A percentile compares a stretch with the other conserved stretches of the same genome.
Conservation (phyloP, 345 rosid genomes). For the Psidium guajava region DNA sequence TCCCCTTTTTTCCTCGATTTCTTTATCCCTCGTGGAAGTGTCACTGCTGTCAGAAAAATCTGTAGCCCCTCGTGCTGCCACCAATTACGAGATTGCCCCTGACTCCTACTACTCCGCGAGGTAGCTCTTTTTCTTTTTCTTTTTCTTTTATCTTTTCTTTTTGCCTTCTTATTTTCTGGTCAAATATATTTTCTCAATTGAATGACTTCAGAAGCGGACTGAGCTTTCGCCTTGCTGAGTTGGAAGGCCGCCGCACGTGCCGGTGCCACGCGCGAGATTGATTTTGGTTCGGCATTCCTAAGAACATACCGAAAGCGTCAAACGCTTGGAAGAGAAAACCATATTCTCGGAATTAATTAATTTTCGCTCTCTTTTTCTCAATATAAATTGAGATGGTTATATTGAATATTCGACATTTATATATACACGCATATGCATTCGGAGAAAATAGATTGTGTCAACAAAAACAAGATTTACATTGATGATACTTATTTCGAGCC, state of each 20-base stretch:
- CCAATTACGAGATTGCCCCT: neutral
- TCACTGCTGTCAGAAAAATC: neutral
- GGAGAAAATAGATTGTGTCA: fast-evolving
- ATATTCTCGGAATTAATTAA: neutral
- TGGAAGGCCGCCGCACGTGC: neutral
- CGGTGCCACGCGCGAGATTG: neutral
- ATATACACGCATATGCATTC: no score
- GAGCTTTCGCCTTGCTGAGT: neutral
- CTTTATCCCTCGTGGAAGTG: neutral
- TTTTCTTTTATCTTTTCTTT: no score
- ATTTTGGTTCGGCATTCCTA: neutral
- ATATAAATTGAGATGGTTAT: neutral
- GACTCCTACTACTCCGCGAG: no score
- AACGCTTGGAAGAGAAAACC: neutral
- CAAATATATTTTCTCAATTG: no score
- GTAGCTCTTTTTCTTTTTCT: neutral
- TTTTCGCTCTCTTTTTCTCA: neutral
- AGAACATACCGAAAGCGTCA: neutral
- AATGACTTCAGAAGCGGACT: neutral
- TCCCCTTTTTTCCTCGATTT: neutral
- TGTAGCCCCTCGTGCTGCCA: neutral
- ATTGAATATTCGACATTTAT: neutral
- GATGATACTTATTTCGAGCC: neutral
- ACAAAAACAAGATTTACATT: neutral
- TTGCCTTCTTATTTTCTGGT: no score